phyloP scores from a whole-genome alignment of 2,329 filamentous ascomycete genomes.

The Penicillium sp. region DNA sequence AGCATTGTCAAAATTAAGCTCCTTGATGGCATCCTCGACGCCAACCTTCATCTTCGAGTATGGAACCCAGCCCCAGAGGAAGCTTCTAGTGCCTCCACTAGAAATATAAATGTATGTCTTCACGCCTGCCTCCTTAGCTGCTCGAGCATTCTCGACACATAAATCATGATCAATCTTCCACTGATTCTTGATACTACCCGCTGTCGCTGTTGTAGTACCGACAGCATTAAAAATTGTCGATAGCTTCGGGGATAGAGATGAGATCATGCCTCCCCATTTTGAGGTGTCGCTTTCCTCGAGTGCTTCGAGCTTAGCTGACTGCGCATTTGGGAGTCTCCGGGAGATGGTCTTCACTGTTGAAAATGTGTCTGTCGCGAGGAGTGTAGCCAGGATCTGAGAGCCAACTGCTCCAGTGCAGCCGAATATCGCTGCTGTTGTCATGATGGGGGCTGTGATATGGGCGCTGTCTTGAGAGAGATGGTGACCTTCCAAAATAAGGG shows the following conservation, averaged over 20 bases:
- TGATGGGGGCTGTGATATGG: constrained; percentile 21
- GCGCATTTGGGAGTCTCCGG: constrained; percentile 22
- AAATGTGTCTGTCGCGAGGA: constrained; percentile 26
- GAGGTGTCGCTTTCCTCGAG: constrained; percentile 30
- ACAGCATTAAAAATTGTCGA: constrained; percentile 35
- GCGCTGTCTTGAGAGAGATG: neutral
- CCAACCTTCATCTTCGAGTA: constrained; percentile 42
- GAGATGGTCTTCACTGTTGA: constrained; percentile 31
- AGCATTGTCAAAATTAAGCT: constrained; percentile 37
- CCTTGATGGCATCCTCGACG: constrained; percentile 39
- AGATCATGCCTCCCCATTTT: constrained; percentile 33
- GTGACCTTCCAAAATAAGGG: neutral
- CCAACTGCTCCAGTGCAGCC: constrained; percentile 35
- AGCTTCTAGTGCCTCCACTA: constrained; percentile 33
- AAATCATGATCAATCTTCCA: constrained; percentile 42
- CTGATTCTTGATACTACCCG: constrained; percentile 37
- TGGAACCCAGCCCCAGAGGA: constrained; percentile 31
- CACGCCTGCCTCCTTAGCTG: constrained; percentile 37
- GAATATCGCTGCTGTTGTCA: constrained; percentile 32
- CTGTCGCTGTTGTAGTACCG: constrained; percentile 36
- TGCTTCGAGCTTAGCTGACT: constrained; percentile 32
- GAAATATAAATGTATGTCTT: constrained; percentile 40
- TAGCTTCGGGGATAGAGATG: constrained; percentile 25
- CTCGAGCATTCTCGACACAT: constrained; percentile 36
- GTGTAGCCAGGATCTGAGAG: constrained; percentile 33